Base-by-base conservation (phyloP, 331 rosid genomes). In the Acacia concinna region DNA sequence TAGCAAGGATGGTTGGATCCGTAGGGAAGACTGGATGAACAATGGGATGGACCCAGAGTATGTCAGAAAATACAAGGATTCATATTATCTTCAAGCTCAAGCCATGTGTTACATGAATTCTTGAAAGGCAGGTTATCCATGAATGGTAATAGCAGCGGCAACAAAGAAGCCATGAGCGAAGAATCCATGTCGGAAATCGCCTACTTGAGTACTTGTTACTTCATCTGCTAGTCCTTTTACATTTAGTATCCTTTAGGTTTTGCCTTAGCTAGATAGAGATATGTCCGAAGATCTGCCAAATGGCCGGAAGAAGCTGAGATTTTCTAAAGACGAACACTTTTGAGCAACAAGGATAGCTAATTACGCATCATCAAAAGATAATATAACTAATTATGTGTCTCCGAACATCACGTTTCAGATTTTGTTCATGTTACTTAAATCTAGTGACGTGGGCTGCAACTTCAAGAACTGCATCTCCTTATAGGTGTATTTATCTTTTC, bases 41-140 rank as follows among this genome's bases (percentile, higher is more conserved):
- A 87, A 81, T 27, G 97, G 98, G 43, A 44, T 91, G 70, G 95
- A 85, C 73, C 30, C 88, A 49, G 97, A 90, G 74, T 89, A 88
- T 75, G 92, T 91, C 74, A 87, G 84, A 79, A 95, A 95, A 75
- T 95, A 93, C 98, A 95, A 91, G 88, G 99, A 95, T 81, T 93
- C 99, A 13, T 88, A 86, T 75, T 93, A 81, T 77, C 87, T 93
- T 81, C 98, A 95, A 84, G 99, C 93, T 66, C 99, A 93, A 86
- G 94, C 97, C 17, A 95, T 95, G 98, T 93, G 97, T 66, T 95
- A 90, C 78, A 87, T 95, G 74, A 95, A 95, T 70, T 86, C 96
- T 78, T 94, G 78, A 82, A 51, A 60, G 63, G 66, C 9, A 1
- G 20, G 62, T 15, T 18, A 59, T 46, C 52, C 65, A 38, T 27